A percentile compares a stretch with the other conserved stretches of the same genome.
Evolutionary conservation across 495 filamentous ascomycete genomes (phyloP).

Genomic region (Penicillium salamii): DNA sequence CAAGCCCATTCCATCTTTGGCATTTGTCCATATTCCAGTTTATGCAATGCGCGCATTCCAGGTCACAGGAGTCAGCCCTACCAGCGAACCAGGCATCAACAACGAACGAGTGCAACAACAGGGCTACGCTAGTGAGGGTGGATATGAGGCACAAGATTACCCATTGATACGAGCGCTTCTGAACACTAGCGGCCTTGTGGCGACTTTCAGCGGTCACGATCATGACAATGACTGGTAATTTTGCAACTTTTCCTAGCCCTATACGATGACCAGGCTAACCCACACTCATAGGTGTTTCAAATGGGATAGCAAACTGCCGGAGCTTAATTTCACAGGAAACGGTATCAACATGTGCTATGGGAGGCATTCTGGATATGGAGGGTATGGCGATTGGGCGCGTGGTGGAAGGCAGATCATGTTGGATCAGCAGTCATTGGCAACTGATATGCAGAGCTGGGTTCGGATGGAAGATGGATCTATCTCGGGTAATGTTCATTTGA

Average conservation of each 20-base stretch:
- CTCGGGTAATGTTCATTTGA: slow-evolving; percentile 16
- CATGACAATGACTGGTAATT: slow-evolving; percentile 59
- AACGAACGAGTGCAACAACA: slow-evolving; percentile 57
- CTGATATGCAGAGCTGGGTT: slow-evolving; percentile 15
- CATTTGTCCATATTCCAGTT: slow-evolving; percentile 67
- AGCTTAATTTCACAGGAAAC: slow-evolving; percentile 31
- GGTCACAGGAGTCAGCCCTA: slow-evolving; percentile 30
- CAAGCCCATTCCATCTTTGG: slow-evolving; percentile 55
- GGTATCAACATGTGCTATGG: slow-evolving; percentile 58
- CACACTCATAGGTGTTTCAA: slow-evolving; percentile 25
- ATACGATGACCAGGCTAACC: not conserved
- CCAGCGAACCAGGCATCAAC: slow-evolving; percentile 60
- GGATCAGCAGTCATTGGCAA: slow-evolving; percentile 1
- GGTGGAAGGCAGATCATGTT: slow-evolving; percentile 39
- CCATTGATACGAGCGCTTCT: slow-evolving; percentile 62
- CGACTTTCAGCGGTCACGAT: slow-evolving; percentile 63
- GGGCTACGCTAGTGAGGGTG: slow-evolving; percentile 30
- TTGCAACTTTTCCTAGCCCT: not conserved
- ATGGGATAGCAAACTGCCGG: slow-evolving; percentile 25
- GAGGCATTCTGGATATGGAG: slow-evolving; percentile 65
- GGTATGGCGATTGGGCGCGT: slow-evolving; percentile 63
- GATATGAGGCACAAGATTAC: slow-evolving; percentile 49
- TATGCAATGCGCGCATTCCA: slow-evolving; percentile 53
- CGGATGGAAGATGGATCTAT: slow-evolving; percentile 16
- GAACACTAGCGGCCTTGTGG: slow-evolving; percentile 52